Percentiles rank a stretch among this genome's conserved stretches.
Evolutionary conservation across 176 grass and related monocot genomes (phyloP).

Genomic region (Lolium perenne): DNA sequence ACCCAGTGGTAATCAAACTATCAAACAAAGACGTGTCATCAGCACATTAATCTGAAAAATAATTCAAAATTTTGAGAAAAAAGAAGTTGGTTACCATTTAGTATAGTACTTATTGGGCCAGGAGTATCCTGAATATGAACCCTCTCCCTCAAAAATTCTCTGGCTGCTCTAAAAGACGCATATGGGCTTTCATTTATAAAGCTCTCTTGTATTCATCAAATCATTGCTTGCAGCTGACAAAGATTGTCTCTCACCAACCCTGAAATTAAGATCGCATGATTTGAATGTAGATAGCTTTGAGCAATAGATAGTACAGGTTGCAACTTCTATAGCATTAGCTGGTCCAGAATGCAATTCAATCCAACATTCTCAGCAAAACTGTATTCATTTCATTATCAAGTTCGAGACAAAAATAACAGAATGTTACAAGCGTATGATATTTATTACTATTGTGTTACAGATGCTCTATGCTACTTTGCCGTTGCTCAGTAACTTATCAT

Average conservation of each 20-base stretch:
- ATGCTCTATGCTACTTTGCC: conserved; percentile 20
- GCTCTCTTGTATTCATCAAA: no score
- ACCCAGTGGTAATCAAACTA: no score
- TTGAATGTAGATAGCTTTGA: not conserved
- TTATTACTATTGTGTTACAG: conserved; percentile 43
- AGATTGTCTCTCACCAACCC: not conserved
- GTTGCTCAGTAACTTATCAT: conserved; percentile 6
- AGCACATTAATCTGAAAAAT: no score
- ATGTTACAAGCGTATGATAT: not conserved
- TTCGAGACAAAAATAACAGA: conserved; percentile 25
- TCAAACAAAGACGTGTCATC: no score
- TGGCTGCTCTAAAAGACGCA: no score
- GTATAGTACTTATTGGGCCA: no score
- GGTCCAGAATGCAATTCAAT: not conserved
- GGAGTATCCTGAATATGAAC: no score
- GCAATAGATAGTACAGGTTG: not conserved
- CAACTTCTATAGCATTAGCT: not conserved
- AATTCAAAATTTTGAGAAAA: no score
- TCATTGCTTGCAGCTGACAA: not conserved
- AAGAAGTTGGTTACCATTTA: no score
- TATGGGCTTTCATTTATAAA: no score
- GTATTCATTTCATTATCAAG: not conserved
- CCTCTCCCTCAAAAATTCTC: no score
- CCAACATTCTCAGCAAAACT: conserved; percentile 26
- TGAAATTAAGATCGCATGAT: not conserved